These are phyloP conservation scores for Cladosporium austrohemisphaericum DNA, from an alignment of 2,329 filamentous ascomycete species.

Conservation along the genomic window DNA sequence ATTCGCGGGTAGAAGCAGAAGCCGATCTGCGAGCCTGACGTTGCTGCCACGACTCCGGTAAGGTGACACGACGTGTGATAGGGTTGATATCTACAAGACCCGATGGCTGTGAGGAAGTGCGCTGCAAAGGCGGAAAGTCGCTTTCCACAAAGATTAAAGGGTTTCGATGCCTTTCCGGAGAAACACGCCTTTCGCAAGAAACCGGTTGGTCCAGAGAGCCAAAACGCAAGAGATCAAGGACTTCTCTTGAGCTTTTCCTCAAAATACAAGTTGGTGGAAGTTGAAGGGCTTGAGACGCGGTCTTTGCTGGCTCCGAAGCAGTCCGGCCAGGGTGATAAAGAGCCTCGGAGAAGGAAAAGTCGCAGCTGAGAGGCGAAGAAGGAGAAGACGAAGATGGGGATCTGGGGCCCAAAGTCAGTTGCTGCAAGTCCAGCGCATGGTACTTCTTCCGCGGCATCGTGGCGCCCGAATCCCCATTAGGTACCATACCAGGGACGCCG, in stretches of 20 bases:
- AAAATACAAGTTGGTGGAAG: slow-evolving; percentile 2
- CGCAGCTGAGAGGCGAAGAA: not conserved
- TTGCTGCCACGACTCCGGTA: not conserved
- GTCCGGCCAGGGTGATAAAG: not conserved
- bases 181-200: not conserved
- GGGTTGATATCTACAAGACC: not conserved
- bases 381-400: not conserved
- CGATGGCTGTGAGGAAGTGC: not conserved
- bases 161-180: not conserved
- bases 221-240: slow-evolving; percentile 8
- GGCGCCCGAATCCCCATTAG: not conserved
- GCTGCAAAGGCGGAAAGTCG: slow-evolving; percentile 9
- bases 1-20: not conserved
- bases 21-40: not conserved
- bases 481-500: not conserved
- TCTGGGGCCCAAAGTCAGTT: slow-evolving; percentile 8
- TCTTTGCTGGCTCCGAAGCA: not conserved
- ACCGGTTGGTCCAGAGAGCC: not conserved
- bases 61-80: slow-evolving; percentile 2
- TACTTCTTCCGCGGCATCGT: slow-evolving; percentile 9
- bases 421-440: slow-evolving; percentile 9
- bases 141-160: not conserved
- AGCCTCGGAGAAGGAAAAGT: not conserved
- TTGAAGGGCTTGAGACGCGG: not conserved
- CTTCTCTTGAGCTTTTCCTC: not conserved